phyloP scores from a whole-genome alignment of 106 monocot species.

The Dendrobium huoshanense region DNA sequence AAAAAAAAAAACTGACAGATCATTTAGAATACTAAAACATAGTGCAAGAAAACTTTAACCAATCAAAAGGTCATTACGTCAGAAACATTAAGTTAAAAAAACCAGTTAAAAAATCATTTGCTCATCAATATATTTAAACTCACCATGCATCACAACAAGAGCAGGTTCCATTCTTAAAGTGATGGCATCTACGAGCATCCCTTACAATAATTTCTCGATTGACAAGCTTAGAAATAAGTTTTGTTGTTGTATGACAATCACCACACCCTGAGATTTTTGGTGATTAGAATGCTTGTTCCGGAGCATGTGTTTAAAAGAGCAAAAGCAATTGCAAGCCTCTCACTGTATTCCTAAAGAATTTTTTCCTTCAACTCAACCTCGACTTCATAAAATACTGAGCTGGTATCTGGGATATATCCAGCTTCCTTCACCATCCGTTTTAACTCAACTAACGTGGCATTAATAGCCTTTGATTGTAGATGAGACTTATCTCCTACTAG shows the following conservation, averaged over 20 bases:
- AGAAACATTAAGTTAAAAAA: background rate
- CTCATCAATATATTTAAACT: background rate
- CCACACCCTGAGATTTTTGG: conserved; percentile 77
- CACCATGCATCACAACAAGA: conserved; percentile 88
- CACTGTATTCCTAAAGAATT: conserved; percentile 64
- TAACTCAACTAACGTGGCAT: conserved; percentile 40
- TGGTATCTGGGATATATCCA: conserved; percentile 55
- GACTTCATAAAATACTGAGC: conserved; percentile 49
- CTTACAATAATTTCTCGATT: conserved; percentile 77
- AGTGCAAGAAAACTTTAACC: background rate
- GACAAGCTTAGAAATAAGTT: conserved; percentile 55
- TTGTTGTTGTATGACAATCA: conserved; percentile 73
- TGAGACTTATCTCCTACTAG: conserved; percentile 66
- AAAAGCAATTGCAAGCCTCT: conserved; percentile 87
- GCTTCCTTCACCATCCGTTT: conserved; percentile 46
- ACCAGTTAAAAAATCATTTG: background rate
- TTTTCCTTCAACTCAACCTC: conserved; percentile 64
- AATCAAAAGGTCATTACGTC: background rate
- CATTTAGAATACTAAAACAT: background rate
- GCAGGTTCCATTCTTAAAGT: conserved; percentile 67
- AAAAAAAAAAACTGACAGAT: background rate
- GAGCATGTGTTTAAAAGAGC: conserved; percentile 51
- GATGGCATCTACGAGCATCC: conserved; percentile 76
- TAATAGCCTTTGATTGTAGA: conserved; percentile 50
- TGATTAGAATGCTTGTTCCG: conserved; percentile 60